Conservation (phyloP, 306 rosid genomes). For the Echinosophora koreensis region DNA sequence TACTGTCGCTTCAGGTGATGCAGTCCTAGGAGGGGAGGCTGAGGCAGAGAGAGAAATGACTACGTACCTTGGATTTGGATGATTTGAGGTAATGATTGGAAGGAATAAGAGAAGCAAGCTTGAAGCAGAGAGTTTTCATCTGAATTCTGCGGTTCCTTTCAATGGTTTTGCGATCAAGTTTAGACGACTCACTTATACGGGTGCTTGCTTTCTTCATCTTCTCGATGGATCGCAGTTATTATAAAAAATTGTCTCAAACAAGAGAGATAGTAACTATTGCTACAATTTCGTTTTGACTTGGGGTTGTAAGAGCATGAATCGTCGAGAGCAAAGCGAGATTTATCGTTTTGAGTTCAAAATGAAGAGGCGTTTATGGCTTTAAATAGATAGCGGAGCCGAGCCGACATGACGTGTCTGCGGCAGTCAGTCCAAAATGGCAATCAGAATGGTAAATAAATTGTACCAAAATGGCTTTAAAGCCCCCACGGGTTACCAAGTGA, state of each 20-base stretch:
- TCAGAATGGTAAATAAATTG: no score
- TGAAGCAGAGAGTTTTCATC: slow-evolving; percentile 72
- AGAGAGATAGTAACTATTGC: not conserved
- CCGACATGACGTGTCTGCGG: not conserved
- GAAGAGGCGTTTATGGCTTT: not conserved
- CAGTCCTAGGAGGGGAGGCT: no score
- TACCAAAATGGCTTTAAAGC: not conserved
- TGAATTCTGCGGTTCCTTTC: slow-evolving; percentile 78
- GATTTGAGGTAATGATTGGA: slow-evolving; percentile 21
- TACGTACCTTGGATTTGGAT: no score
- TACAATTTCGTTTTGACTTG: not conserved
- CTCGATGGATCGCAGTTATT: no score
- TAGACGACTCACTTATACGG: slow-evolving; percentile 29
- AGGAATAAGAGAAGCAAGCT: slow-evolving; percentile 74
- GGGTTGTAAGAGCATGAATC: not conserved
- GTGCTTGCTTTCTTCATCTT: slow-evolving; percentile 46
- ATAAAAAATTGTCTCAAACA: no score
- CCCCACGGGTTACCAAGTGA: not conserved
- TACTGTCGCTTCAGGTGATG: no score
- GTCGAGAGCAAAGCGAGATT: not conserved
- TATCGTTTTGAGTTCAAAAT: not conserved
- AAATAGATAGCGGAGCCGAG: not conserved
- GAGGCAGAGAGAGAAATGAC: no score
- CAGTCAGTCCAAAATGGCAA: not conserved
- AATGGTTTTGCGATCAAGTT: slow-evolving; percentile 69